phyloP scores from a whole-genome alignment of 108 stramenopile genomes.

The Chaetoceros tenuissimus region DNA sequence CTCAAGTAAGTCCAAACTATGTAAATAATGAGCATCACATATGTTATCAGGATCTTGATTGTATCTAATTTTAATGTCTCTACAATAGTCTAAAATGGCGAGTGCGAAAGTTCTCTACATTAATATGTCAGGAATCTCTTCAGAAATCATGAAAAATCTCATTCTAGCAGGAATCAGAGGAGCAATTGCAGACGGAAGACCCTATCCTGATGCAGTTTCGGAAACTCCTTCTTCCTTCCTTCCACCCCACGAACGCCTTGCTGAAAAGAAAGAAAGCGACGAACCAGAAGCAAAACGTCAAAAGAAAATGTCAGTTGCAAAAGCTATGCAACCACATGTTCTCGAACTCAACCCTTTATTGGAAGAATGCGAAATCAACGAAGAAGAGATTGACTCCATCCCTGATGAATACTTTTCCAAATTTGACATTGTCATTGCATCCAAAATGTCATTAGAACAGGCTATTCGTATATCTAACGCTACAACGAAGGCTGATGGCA shows the following conservation, averaged over 20 bases:
- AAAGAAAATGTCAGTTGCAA: slow-evolving; percentile 46
- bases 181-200: slow-evolving; percentile 68
- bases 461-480: slow-evolving; percentile 47
- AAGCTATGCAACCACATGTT: slow-evolving; percentile 58
- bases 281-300: slow-evolving; percentile 22
- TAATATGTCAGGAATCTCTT: slow-evolving; percentile 71
- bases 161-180: slow-evolving; percentile 86
- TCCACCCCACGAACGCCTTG: slow-evolving; percentile 13
- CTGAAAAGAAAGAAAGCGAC: slow-evolving; percentile 11
- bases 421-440: slow-evolving; percentile 82
- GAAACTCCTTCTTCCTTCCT: slow-evolving; percentile 41
- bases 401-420: slow-evolving; percentile 52
- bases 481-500: slow-evolving; percentile 3
- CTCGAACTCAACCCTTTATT: slow-evolving; percentile 88
- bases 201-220: slow-evolving; percentile 42
- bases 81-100: slow-evolving; percentile 61
- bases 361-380: slow-evolving; percentile 65
- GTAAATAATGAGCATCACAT: not conserved
- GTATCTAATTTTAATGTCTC: slow-evolving; percentile 1
- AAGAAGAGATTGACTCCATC: slow-evolving; percentile 31
- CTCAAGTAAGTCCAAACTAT: slow-evolving; percentile 51
- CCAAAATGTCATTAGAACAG: slow-evolving; percentile 40
- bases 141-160: slow-evolving; percentile 89
- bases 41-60: not conserved
- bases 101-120: slow-evolving; percentile 84